Evolutionary conservation across 1,284 basidiomycete species (phyloP).

Genomic region (Ustilago curta): DNA sequence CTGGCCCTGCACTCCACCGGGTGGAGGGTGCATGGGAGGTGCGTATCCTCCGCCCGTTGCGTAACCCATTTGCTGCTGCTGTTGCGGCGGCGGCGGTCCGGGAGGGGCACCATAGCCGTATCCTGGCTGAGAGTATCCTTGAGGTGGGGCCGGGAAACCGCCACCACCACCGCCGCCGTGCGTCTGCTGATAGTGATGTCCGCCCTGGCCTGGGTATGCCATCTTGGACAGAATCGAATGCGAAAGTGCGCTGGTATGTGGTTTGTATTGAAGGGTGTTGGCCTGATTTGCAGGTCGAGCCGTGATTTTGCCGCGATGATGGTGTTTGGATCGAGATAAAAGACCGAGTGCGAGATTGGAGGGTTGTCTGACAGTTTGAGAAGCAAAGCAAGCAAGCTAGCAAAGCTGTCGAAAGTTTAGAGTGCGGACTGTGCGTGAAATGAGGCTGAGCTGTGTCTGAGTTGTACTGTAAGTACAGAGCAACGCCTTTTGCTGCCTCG

Average conservation of each 20-base stretch:
- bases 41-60: constrained; percentile 26
- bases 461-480: too few relatives aligned
- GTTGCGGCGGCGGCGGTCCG: constrained; percentile 18
- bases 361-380: not conserved
- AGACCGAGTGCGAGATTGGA: not conserved
- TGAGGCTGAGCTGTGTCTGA: not conserved
- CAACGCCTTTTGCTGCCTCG: not conserved
- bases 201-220: constrained; percentile 62
- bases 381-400: too few relatives aligned
- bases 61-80: constrained; percentile 30
- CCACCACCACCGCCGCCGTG: constrained; percentile 44
- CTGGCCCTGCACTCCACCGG: constrained; percentile 40
- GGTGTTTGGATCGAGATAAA: too few relatives aligned
- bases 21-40: constrained; percentile 40
- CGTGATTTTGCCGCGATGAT: not conserved
- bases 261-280: not conserved
- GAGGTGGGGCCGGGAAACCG: constrained; percentile 37
- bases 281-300: not conserved
- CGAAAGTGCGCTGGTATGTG: not conserved
- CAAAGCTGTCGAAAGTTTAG: too few relatives aligned
- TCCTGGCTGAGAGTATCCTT: constrained; percentile 40
- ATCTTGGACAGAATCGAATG: constrained; percentile 19
- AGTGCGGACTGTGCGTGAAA: constrained; percentile 18
- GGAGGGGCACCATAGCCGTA: constrained; percentile 47
- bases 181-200: constrained; percentile 55